Evolutionary conservation across 2,329 filamentous ascomycete genomes (phyloP).

Genomic region (Apiospora kogelbergensis): DNA sequence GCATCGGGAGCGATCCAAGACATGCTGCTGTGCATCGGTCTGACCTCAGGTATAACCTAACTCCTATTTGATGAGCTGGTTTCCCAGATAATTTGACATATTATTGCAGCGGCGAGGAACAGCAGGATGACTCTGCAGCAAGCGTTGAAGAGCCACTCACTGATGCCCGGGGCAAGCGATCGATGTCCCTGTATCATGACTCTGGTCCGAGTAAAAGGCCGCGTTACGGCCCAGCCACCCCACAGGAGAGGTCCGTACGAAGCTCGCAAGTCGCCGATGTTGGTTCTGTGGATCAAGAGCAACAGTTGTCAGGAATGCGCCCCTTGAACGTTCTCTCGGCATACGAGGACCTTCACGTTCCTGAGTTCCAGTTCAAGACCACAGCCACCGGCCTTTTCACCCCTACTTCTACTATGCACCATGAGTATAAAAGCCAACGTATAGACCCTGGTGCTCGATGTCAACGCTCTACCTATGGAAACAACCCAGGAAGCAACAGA

Average conservation of each 20-base stretch:
- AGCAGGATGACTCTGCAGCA: background rate
- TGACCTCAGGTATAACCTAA: background rate
- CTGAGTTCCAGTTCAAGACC: background rate
- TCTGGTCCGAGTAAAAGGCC: background rate
- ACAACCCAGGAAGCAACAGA: background rate
- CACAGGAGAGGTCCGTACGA: background rate
- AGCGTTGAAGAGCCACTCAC: background rate
- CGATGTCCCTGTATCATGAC: background rate
- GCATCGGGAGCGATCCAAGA: background rate
- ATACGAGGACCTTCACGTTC: background rate
- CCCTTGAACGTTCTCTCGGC: too few relatives aligned
- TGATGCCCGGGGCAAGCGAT: background rate
- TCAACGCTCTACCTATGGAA: background rate
- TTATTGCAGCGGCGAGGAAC: background rate
- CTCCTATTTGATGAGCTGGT: background rate
- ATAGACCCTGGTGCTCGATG: background rate
- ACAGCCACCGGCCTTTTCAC: background rate
- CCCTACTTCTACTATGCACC: background rate
- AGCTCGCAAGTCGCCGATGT: background rate
- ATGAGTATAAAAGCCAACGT: background rate
- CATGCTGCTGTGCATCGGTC: background rate
- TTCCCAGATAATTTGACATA: background rate
- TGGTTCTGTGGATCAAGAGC: background rate
- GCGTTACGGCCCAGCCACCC: background rate
- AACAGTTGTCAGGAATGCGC: background rate